Conservation (phyloP, 257 asterid species). For the Sherardia arvensis region DNA sequence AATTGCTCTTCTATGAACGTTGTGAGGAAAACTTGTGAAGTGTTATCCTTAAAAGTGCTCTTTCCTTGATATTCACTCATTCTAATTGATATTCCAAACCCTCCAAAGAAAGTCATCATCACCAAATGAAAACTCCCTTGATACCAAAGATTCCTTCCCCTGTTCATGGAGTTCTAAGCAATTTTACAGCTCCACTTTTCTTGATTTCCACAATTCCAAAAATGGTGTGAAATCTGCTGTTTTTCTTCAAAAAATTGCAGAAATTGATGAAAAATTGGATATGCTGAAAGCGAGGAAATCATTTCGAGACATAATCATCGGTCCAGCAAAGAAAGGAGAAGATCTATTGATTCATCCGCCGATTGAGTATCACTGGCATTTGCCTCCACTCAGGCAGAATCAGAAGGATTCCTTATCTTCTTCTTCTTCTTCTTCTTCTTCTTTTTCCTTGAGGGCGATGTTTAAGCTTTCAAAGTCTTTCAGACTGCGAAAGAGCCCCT, state of each 20-base stretch:
- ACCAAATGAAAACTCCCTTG: neutral
- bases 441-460: constrained; percentile 23
- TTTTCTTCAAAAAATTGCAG: constrained; percentile 4
- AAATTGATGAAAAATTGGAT: constrained; percentile 10
- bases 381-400: constrained; percentile 22
- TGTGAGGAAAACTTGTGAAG: too few relatives aligned
- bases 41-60: too few relatives aligned
- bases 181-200: neutral
- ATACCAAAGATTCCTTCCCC: neutral
- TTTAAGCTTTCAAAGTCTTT: constrained; percentile 21
- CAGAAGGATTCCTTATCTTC: constrained; percentile 1
- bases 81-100: constrained; percentile 21
- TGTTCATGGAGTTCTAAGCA: neutral
- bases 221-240: neutral
- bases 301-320: constrained; percentile 31
- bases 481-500: constrained; percentile 25
- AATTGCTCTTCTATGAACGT: too few relatives aligned
- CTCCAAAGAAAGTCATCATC: constrained; percentile 16
- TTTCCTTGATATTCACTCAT: constrained; percentile 37
- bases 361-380: constrained; percentile 46
- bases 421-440: neutral
- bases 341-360: constrained; percentile 26
- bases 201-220: neutral
- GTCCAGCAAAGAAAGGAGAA: constrained; percentile 16
- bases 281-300: constrained; percentile 46